Evolutionary conservation across 306 rosid species (phyloP), one percentile per base, ranked within the genome.

Genomic region (Fragaria vesca): DNA sequence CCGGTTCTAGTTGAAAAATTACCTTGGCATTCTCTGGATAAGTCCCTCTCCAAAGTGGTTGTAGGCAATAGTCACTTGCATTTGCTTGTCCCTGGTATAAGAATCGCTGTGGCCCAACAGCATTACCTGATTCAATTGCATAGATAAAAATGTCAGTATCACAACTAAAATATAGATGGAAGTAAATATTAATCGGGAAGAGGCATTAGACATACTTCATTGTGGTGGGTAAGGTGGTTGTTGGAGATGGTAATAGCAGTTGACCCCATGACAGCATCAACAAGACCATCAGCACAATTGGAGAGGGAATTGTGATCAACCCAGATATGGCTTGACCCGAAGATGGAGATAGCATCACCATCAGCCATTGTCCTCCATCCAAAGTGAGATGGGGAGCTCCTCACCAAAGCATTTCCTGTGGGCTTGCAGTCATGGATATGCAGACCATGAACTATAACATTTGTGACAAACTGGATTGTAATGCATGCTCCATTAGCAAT

Each of bases 21-120:
- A 95, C 98, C 98, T 81, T n/a, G 98, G 98, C 98, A 94, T 94
- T 86, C 98, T 92, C 85, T 94, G 98, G 68, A 94, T 94, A 38
- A 94, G 98, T 76, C 98, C 98, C 79, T 92, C 97, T 72, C 98
- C 98, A 69, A 94, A 94, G 81, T 94, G 98, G 92, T 94, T 94
- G 88, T 94, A 94, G 12, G 98, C 98, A 69, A 94, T 94, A 67
- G 98, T 94, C 78, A 92, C 98, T 82, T 95, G 98, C 98, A 95
- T 95, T 60, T 66, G 90, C 85, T 92, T 95, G 93, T 95, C 98
- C 68, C 93, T 88, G 8, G 88, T 86, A 84, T 95, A 95, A 28
- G 97, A 91, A 76, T 95, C 98, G 83, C 97, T 92, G 76, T 95
- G 98, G 57, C 98, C 98, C 90, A 95, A 74, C 78, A 95, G 85